Conservation (phyloP, 164 flowering plant genomes). For the Vitis amurensis region DNA sequence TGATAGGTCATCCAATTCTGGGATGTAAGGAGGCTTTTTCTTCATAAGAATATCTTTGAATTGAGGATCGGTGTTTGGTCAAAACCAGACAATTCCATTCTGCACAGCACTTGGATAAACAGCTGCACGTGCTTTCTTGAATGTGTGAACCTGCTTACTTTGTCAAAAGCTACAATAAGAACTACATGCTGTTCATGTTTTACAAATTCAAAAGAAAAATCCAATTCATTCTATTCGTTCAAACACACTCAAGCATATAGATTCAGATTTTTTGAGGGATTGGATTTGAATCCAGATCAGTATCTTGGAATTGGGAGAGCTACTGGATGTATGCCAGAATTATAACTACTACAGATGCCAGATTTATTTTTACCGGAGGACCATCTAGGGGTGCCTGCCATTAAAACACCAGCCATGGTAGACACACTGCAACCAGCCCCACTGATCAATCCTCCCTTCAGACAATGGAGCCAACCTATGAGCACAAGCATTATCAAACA, state of each 20-base stretch:
- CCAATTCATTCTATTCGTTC: too few species aligned
- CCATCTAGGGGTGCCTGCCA: conserved; percentile 86
- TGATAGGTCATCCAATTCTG: conserved; percentile 86
- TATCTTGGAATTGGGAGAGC: not conserved
- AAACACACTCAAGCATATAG: too few species aligned
- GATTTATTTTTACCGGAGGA: conserved; percentile 53
- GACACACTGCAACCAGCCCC: conserved; percentile 89
- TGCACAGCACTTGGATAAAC: conserved; percentile 66
- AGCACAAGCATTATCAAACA: conserved; percentile 86
- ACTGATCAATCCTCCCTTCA: conserved; percentile 88
- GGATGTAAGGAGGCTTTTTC: conserved; percentile 70
- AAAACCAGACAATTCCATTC: conserved; percentile 88
- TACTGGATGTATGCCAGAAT: too few species aligned
- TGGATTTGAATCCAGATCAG: not conserved
- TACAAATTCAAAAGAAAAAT: too few species aligned
- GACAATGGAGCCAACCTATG: conserved; percentile 92
- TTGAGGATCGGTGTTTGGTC: conserved; percentile 75
- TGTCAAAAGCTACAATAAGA: too few species aligned
- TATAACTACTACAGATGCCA: too few species aligned
- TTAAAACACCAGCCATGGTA: conserved; percentile 97
- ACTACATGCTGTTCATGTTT: too few species aligned
- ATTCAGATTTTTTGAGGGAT: too few species aligned
- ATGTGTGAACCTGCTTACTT: conserved; percentile 63
- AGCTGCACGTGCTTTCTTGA: conserved; percentile 78
- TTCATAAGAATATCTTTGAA: conserved; percentile 52